Evolutionary conservation across 2,329 filamentous ascomycete species (phyloP).

Genomic region (Colletotrichum sp.): DNA sequence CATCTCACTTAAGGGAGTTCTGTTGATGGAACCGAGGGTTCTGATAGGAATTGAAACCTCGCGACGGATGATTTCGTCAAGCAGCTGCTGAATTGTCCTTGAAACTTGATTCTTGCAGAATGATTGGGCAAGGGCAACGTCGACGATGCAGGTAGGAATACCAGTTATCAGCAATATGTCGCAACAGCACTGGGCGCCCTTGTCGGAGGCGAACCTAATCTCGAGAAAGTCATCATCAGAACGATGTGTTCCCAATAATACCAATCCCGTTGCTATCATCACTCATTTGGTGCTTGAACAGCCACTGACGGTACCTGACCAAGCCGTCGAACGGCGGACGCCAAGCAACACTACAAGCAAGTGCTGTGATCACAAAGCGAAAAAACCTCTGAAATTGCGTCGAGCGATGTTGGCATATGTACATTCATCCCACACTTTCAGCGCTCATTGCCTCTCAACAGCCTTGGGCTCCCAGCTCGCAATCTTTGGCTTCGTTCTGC

Average conservation of each 20-base stretch:
- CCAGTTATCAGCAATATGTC: not conserved
- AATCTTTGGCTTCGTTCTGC: slow-evolving; percentile 60
- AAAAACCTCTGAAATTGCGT: slow-evolving; percentile 9
- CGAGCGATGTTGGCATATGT: slow-evolving; percentile 15
- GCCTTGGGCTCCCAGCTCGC: slow-evolving; percentile 54
- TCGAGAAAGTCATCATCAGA: not conserved
- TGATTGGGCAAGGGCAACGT: not conserved
- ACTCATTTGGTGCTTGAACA: not conserved
- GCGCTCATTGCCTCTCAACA: slow-evolving; percentile 25
- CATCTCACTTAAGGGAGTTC: not conserved
- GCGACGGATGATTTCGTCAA: not conserved
- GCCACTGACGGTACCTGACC: not conserved
- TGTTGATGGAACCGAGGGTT: not conserved
- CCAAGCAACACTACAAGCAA: not conserved
- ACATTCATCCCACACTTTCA: slow-evolving; percentile 1
- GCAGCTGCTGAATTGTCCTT: not conserved
- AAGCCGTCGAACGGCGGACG: not conserved
- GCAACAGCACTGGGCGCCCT: not conserved
- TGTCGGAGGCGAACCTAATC: not conserved
- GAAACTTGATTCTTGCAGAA: not conserved
- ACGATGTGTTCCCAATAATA: not conserved
- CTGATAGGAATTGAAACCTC: not conserved
- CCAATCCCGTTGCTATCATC: not conserved
- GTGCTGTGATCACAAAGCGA: not conserved
- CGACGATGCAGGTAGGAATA: not conserved